Percentiles rank a stretch among this genome's conserved stretches.
Conservation (phyloP, 768 basidiomycete species). For the Leucocoprinus leucothites region DNA sequence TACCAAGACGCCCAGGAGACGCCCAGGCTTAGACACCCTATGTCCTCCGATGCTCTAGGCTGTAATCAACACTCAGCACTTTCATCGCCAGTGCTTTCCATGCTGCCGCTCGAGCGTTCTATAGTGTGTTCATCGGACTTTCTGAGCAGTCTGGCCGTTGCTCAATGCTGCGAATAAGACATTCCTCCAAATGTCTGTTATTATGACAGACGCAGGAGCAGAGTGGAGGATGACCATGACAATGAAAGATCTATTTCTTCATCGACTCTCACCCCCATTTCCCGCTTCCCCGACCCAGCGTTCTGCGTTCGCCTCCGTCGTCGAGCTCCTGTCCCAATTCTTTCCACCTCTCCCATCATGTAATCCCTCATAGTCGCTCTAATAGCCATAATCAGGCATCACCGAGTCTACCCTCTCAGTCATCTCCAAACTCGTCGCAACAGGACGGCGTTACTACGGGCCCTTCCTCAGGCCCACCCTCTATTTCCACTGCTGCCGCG, state of each 20-base stretch:
- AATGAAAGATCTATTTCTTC: slow-evolving; percentile 35
- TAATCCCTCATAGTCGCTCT: slow-evolving; percentile 9
- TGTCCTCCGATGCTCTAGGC: too few relatives aligned
- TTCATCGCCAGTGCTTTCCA: too few relatives aligned
- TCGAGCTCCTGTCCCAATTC: slow-evolving; percentile 6
- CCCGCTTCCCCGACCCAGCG: slow-evolving; percentile 6
- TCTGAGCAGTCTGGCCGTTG: too few relatives aligned
- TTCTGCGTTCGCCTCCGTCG: not conserved
- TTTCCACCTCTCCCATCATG: slow-evolving; percentile 19
- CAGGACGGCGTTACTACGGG: slow-evolving; percentile 1
- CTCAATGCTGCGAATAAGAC: too few relatives aligned
- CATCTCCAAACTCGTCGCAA: not conserved
- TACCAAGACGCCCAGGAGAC: too few relatives aligned
- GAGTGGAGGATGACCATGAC: slow-evolving; percentile 63
- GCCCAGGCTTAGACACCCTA: too few relatives aligned
- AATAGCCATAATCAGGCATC: slow-evolving; percentile 4
- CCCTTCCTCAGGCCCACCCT: not conserved
- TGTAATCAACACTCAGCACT: too few relatives aligned
- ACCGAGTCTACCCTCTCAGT: not conserved
- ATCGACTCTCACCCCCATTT: slow-evolving; percentile 6
- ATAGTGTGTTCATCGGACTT: too few relatives aligned
- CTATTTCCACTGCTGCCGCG: not conserved
- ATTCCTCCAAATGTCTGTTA: too few relatives aligned
- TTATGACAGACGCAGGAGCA: too few relatives aligned
- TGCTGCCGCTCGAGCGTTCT: too few relatives aligned